A percentile compares a stretch with the other conserved stretches of the same genome.
Evolutionary conservation across 2,329 filamentous ascomycete genomes (phyloP).

Genomic region (Cladophialophora immunda): DNA sequence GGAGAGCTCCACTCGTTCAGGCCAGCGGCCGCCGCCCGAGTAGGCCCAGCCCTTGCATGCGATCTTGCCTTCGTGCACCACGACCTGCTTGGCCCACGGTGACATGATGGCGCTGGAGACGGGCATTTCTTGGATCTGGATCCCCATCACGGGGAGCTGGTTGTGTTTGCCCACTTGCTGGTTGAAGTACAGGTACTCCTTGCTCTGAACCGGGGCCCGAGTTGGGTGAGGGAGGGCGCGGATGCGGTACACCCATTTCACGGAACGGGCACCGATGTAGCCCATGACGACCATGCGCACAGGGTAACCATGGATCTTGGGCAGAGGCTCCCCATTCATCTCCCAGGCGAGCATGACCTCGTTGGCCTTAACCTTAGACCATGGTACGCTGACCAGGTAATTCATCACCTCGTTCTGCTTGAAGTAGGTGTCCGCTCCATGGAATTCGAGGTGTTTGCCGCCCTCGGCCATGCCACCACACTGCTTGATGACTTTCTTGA

Average conservation of each 20-base stretch:
- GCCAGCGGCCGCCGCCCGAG: slow-evolving; percentile 66
- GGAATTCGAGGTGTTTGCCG: slow-evolving; percentile 72
- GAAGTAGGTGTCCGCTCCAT: slow-evolving; percentile 77
- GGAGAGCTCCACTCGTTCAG: slow-evolving; percentile 70
- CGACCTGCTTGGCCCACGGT: slow-evolving; percentile 66
- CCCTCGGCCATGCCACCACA: slow-evolving; percentile 68
- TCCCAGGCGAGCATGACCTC: slow-evolving; percentile 75
- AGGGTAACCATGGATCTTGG: slow-evolving; percentile 72
- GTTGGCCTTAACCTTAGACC: slow-evolving; percentile 71
- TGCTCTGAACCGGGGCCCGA: slow-evolving; percentile 68
- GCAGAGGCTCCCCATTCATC: slow-evolving; percentile 73
- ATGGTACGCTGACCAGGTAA: slow-evolving; percentile 73
- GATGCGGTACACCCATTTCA: slow-evolving; percentile 67
- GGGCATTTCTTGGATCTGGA: slow-evolving; percentile 76
- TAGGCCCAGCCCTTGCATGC: slow-evolving; percentile 70
- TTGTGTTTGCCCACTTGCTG: slow-evolving; percentile 76
- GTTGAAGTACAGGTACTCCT: slow-evolving; percentile 74
- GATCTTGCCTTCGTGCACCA: slow-evolving; percentile 67
- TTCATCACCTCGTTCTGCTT: slow-evolving; percentile 72
- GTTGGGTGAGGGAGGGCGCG: slow-evolving; percentile 67
- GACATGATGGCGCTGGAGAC: slow-evolving; percentile 73
- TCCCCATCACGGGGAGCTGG: slow-evolving; percentile 65
- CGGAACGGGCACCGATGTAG: slow-evolving; percentile 72
- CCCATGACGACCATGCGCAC: slow-evolving; percentile 70
- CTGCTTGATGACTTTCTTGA: slow-evolving; percentile 75